Evolutionary conservation across 1,284 basidiomycete species (phyloP), one percentile per base, ranked within the genome.

Genomic region (Leccinum insolens): DNA sequence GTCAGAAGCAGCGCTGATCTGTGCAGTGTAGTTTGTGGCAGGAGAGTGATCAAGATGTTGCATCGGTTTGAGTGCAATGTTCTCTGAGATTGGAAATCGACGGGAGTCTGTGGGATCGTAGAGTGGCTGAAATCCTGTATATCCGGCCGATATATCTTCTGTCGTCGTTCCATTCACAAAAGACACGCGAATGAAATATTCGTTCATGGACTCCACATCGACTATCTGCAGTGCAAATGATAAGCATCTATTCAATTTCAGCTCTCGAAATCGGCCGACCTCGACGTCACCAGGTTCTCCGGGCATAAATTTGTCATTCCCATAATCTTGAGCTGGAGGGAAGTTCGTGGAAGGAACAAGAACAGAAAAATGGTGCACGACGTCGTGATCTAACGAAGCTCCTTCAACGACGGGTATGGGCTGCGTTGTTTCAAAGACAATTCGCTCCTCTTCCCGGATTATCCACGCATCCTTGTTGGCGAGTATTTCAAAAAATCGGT

Each of bases 291-390:
- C 15, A 25, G 8, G 1, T 12, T 20, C 46, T 15, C 12, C 17
- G 1, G 22, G 0, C 2, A 14, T 4, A 8, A 11, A 22, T 3
- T 1, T 7, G 6, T 31, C 17, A 9, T 22, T 25, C n/a, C 11
- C 2, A 52, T 37, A 22, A 22, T 73, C 68, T 37, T 61, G 20
- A 3, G 60, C 71, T 9, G 72, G 71, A 17, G 71, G 71, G 25
- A 69, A 69, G 60, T 73, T 72, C 15, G 70, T 72, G 20, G 68
- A 67, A 12, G 71, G 71, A 44, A 72, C 64, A 5, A 72, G 59
- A 25, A 72, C 20, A 8, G 52, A 20, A 49, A 72, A 73, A 14
- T 61, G 60, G 37, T 71, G 55, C 2, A 62, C 57, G 44, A 73
- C 37, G 12, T 59, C 71, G 6, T 5, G 52, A 34, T 20, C 59